Evolutionary conservation across 768 basidiomycete genomes (phyloP), one percentile per base, ranked within the genome.

Genomic region (Rhodotorula paludigena): DNA sequence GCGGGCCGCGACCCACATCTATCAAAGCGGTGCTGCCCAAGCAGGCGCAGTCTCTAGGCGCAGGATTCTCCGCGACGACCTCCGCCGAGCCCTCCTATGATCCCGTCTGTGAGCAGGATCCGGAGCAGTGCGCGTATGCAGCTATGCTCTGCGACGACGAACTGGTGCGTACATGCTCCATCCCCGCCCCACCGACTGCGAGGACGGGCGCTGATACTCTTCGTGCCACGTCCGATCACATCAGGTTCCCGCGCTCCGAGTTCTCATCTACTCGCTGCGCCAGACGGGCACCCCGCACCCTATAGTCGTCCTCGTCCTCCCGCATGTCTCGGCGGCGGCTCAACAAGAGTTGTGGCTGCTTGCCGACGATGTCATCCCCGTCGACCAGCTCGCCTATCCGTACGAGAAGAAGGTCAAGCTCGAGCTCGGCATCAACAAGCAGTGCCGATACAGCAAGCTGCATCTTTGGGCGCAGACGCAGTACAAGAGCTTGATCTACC

Each of bases 361-460:
- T 32, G 49, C 49, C 49, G 49, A 51, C 28, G 49, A 51, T 18
- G 49, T 51, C 32, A 33, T 51, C 32, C 5, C 49, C 32, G 49
- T 51, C 30, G 28, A 28, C 15, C 49, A 51, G 10, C 49, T 51
- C 49, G 49, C 49, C 4, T 51, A 51, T 20, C 49, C 49, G 49
- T 51, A 51, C 49, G 49, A 51, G 28, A 15, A 16, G 32, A 51
- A 51, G 32, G 49, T 51, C 49, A 51, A 51, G 49, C 30, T 51
- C 32, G 49, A 51, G 32, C 49, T 51, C 49, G 49, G 49, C 49
- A 51, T 51, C 49, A 51, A 51, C 49, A 51, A 51, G 49, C 49
- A 51, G 49, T 51, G 49, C 49, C 49, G 49, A 2, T 51, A 51
- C 49, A 30, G 28, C 49, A 51, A 51, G 49, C 49, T 51, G 32